Percentiles rank a stretch among this genome's conserved stretches.
These are phyloP conservation scores for Carex pumila DNA, from an alignment of 176 grass and related monocot species.

Conservation along the genomic window DNA sequence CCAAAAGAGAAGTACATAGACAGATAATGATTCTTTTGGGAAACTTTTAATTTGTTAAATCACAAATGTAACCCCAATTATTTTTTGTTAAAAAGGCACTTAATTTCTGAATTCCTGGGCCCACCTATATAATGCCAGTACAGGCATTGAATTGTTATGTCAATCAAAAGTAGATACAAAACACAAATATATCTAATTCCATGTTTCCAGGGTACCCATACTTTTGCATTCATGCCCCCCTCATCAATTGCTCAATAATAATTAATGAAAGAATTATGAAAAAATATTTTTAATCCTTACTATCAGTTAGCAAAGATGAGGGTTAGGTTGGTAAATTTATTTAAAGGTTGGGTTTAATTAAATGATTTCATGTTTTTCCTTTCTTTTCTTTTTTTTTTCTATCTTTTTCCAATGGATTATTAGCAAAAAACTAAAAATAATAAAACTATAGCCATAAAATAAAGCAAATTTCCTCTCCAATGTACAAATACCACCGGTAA, in stretches of 20 bases:
- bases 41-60: slow-evolving; percentile 5
- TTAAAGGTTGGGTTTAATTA: background rate
- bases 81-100: background rate
- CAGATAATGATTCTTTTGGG: background rate
- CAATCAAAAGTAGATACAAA: slow-evolving; percentile 14
- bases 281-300: background rate
- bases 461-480: too few relatives aligned
- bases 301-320: background rate
- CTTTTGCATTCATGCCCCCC: background rate
- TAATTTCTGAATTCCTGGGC: slow-evolving; percentile 4
- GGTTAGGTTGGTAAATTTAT: background rate
- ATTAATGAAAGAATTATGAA: background rate
- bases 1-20: background rate
- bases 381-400: background rate
- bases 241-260: slow-evolving; percentile 8
- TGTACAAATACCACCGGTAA: too few relatives aligned
- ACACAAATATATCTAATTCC: slow-evolving; percentile 11
- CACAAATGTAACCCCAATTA: background rate
- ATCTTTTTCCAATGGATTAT: too few relatives aligned
- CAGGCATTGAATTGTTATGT: slow-evolving; percentile 14
- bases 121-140: background rate
- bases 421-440: too few relatives aligned
- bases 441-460: too few relatives aligned
- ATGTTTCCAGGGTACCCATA: slow-evolving; percentile 14
- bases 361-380: background rate